A percentile compares a stretch with the other conserved stretches of the same genome.
Evolutionary conservation across 768 basidiomycete species (phyloP).

Genomic region (Suillus weaverae): DNA sequence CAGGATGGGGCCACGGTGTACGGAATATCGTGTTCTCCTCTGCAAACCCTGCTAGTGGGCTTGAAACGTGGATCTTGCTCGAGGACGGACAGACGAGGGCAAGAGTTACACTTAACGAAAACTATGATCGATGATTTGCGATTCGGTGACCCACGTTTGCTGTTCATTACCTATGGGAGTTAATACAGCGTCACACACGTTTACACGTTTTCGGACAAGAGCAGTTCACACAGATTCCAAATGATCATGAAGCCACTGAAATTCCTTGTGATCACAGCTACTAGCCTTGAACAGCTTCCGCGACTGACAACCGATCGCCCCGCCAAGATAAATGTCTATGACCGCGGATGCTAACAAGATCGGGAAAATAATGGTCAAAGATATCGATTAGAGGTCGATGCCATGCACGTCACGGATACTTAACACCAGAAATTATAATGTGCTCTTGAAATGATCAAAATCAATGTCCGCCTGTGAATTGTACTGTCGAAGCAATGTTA

Average conservation of each 20-base stretch:
- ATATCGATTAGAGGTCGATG: too few species aligned
- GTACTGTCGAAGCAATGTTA: neutral
- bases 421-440: neutral
- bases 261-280: too few species aligned
- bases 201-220: neutral
- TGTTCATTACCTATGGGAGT: neutral
- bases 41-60: conserved; percentile 40
- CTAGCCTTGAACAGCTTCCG: neutral
- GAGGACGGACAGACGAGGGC: conserved; percentile 58
- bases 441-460: neutral
- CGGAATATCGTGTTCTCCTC: conserved; percentile 59
- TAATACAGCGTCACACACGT: neutral
- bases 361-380: too few species aligned
- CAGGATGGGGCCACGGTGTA: conserved; percentile 64
- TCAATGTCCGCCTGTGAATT: neutral
- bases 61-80: conserved; percentile 66
- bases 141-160: neutral
- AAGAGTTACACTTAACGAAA: conserved; percentile 45
- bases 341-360: too few species aligned
- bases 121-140: neutral
- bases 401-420: neutral
- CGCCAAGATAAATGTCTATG: neutral
- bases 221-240: neutral
- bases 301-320: neutral
- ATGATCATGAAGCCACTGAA: neutral